These are phyloP conservation scores for Flaveria linearis DNA, from an alignment of 129 eudicot species.

Conservation along the genomic window DNA sequence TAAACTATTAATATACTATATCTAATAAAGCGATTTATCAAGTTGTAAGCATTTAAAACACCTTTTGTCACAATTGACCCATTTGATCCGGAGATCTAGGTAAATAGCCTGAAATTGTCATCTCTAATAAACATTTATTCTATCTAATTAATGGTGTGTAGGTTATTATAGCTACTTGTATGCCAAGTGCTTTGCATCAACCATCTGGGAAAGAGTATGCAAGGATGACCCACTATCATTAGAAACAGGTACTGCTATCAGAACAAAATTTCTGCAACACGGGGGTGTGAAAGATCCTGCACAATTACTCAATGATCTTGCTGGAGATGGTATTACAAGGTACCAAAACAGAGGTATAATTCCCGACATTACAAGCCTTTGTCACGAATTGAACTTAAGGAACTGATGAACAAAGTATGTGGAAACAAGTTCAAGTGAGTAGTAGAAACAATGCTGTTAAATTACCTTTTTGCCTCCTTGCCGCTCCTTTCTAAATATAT, in stretches of 20 bases:
- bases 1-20: not conserved
- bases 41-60: not conserved
- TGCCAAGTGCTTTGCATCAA: constrained; percentile 90
- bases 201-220: constrained; percentile 76
- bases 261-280: constrained; percentile 71
- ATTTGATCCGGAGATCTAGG: not conserved
- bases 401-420: constrained; percentile 3
- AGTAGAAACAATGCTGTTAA: constrained; percentile 15
- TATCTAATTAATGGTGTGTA: constrained; percentile 21
- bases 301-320: constrained; percentile 57
- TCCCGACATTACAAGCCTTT: constrained; percentile 71
- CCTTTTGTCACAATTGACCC: not conserved
- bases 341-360: constrained; percentile 55
- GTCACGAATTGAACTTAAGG: constrained; percentile 50
- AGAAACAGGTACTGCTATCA: constrained; percentile 72
- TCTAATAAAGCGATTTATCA: not conserved
- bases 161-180: constrained; percentile 97
- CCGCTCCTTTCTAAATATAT: not conserved
- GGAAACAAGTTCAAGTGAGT: not conserved
- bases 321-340: constrained; percentile 55
- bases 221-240: constrained; percentile 76
- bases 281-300: constrained; percentile 95
- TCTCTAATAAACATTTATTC: not conserved
- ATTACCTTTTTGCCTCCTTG: constrained; percentile 3
- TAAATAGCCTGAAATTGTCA: not conserved